Evolutionary conservation across 257 asterid species (phyloP), one percentile per base, ranked within the genome.

Genomic region (Petunia axillaris): DNA sequence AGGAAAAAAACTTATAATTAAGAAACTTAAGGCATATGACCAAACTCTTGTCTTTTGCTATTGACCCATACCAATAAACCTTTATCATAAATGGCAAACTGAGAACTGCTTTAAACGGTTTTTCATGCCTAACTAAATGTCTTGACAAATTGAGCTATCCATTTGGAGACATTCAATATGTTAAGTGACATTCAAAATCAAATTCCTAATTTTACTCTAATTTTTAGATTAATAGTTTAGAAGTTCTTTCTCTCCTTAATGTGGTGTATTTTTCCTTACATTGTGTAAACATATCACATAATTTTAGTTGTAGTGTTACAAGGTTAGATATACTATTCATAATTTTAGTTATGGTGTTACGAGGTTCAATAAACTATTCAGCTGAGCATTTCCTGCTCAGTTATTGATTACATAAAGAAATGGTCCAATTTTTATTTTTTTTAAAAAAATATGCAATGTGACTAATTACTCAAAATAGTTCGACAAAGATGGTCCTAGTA

Each of bases 381-480:
- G 8, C 8, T 48, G 53, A 48, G 8, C 8, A 5, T 48, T 48
- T 48, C 53, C 6, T 48, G 53, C 53, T 48, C 53, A 48, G 8
- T 53, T 53, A 53, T 53, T 53, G n/a, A 52, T 52, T 9, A 52
- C 11, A 4, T 52, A 8, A 46, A 46, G 8, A 50, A 50, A 50
- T 50, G 15, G 15, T 8, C 57, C 57, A 9, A 52, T 3, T 13
- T 8, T 52, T 1, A 2, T 3, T 1, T 0, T 52, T 52, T 52
- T 52, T 9, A 9, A 48, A 9, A 2, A 14, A 9, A 53, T 10
- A 78, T 38, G 54, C 9, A 64, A 39, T 39, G 82, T 65, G 77
- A 79, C 4, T 37, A 65, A 65, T 40, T 66, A 16, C 82, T 25
- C 43, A 40, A 80, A 57, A 5, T 59, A 25, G 83, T 7, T 41